Evolutionary conservation across 164 flowering plant species (phyloP), one percentile per base, ranked within the genome.

Genomic region (Nymphaea colorata): DNA sequence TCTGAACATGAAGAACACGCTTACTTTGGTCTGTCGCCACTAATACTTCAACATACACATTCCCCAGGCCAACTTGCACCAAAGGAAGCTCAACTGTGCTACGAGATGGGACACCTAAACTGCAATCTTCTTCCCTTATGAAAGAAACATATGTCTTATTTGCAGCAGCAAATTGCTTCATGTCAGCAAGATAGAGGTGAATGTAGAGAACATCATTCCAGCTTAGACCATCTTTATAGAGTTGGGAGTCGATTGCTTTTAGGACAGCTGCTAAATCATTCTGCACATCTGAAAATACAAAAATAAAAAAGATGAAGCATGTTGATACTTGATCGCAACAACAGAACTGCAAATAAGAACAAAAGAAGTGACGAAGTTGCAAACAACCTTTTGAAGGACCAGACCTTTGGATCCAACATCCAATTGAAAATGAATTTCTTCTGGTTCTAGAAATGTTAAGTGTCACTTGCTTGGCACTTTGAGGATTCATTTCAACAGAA

Each of bases 51-150:
- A 87, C 64, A 76, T 85, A 91, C 4, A 91, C 96, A 65, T 70
- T 77, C 8, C 97, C 95, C 6, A 91, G 72, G 66, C 90, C 86
- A 44, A 69, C 85, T 76, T 81, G 76, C 25, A 57, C 43, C 66
- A 94, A 76, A 74, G 98, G 97, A 69, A 94, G 77, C 72, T 91
- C 97, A 64, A 94, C 76, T 42, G 98, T 94, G 77, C 96, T 90
- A 61, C 96, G 97, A 43, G 98, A 94, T 47, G 98, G 98, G 79
- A 94, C 97, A 76, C 98, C 98, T 73, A 80, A 81, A 63, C 69
- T 80, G 71, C 98, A 94, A 75, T 85, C 86, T 64, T 91, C 90
- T 66, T 94, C 91, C 51, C 91, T 91, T 68, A 94, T 91, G 72
- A 81, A 91, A 69, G 74, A 81, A 72, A 89, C 85, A 77, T 94